phyloP scores from a whole-genome alignment of 148 eudicot species.

The Camellia granthamiana region DNA sequence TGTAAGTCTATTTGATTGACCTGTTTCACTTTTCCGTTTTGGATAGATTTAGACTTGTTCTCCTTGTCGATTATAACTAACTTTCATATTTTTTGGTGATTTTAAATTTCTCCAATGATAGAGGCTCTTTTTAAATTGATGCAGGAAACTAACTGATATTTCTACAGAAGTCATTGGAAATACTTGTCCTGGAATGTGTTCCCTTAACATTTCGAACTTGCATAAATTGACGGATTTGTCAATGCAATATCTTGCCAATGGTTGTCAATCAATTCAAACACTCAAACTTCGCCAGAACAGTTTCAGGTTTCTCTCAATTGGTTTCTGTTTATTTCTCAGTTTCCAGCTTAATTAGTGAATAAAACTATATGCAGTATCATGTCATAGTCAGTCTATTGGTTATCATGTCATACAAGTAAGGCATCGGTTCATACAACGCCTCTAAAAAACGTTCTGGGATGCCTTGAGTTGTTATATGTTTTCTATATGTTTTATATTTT shows the following conservation, averaged over 20 bases:
- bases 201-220: constrained; percentile 35
- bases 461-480: no score
- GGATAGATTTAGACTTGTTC: no score
- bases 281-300: constrained; percentile 29
- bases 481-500: no score
- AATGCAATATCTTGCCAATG: constrained; percentile 29
- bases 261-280: constrained; percentile 30
- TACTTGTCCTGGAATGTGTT: constrained; percentile 22
- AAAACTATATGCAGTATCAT: not conserved
- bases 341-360: no score
- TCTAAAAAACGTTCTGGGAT: no score
- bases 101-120: not conserved
- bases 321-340: not conserved
- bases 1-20: constrained; percentile 25
- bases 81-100: not conserved
- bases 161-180: constrained; percentile 31
- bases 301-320: constrained; percentile 32
- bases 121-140: not conserved
- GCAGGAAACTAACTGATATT: constrained; percentile 31
- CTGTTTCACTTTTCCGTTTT: not conserved
- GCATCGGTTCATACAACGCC: no score
- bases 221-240: constrained; percentile 31
- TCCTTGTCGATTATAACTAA: no score
- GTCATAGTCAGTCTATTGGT: not conserved
- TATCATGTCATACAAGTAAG: no score